phyloP scores from a whole-genome alignment of 2,329 filamentous ascomycete genomes.

The Celoporthe dispersa region DNA sequence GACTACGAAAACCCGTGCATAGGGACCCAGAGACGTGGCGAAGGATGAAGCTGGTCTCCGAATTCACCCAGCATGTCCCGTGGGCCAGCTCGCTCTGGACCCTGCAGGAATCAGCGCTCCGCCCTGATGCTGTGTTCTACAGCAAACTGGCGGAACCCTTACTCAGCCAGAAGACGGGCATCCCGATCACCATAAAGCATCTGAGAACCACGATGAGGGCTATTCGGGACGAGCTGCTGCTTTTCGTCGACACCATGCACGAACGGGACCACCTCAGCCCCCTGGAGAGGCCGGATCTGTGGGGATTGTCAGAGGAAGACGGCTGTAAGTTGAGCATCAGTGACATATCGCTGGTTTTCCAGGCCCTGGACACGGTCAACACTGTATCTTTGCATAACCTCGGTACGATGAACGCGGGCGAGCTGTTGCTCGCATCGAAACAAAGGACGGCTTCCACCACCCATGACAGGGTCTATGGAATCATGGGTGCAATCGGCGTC shows the following conservation, averaged over 20 bases:
- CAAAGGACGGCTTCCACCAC: no score
- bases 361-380: not conserved
- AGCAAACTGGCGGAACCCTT: not conserved
- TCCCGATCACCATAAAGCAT: not conserved
- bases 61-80: not conserved
- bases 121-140: not conserved
- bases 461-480: no score
- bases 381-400: not conserved
- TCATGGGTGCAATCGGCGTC: no score
- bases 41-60: not conserved
- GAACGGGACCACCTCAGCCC: not conserved
- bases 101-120: not conserved
- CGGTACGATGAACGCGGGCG: not conserved
- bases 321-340: no score
- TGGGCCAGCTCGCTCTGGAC: conserved; percentile 4
- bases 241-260: not conserved
- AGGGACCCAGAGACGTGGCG: not conserved
- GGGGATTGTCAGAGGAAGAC: no score
- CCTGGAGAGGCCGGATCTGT: not conserved
- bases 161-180: no score
- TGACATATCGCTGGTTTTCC: not conserved
- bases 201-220: not conserved
- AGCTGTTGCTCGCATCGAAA: not conserved
- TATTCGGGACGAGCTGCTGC: conserved; percentile 2
- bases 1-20: not conserved